These are phyloP conservation scores for Lagerstroemia speciosa DNA, from an alignment of 345 rosid genomes.

Conservation along the genomic window DNA sequence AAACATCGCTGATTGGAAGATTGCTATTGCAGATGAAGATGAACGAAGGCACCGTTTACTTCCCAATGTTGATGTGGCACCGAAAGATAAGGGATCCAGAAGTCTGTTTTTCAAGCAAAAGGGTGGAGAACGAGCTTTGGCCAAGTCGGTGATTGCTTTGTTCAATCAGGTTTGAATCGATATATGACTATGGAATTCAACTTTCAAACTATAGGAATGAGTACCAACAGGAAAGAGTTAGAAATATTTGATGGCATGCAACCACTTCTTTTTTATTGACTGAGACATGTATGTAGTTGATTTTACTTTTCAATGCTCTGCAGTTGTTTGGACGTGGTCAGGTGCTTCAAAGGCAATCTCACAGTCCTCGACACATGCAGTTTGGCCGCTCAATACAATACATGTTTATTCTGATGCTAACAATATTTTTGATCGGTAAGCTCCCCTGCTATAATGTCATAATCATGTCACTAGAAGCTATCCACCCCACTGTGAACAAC, in stretches of 20 bases:
- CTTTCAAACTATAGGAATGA: not conserved
- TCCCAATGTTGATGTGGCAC: slow-evolving; percentile 40
- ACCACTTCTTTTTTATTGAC: not conserved
- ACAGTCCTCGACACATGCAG: slow-evolving; percentile 31
- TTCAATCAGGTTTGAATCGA: slow-evolving; percentile 40
- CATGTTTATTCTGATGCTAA: slow-evolving; percentile 51
- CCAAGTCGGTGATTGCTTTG: slow-evolving; percentile 22
- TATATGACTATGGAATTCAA: not conserved
- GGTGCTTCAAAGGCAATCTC: slow-evolving; percentile 39
- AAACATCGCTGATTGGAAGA: slow-evolving; percentile 43
- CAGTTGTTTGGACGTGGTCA: slow-evolving; percentile 36
- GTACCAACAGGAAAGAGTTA: not conserved
- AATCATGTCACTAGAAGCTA: not conserved
- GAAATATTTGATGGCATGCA: not conserved
- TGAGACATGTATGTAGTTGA: not conserved
- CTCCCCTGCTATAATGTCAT: not conserved
- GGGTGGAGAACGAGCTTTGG: slow-evolving; percentile 31
- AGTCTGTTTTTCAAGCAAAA: slow-evolving; percentile 45
- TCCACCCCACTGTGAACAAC: no score
- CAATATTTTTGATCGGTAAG: slow-evolving; percentile 61
- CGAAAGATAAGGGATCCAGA: slow-evolving; percentile 60
- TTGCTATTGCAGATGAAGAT: slow-evolving; percentile 35
- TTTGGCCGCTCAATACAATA: slow-evolving; percentile 48
- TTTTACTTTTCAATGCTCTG: not conserved
- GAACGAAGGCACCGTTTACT: slow-evolving; percentile 21